Percentiles rank a stretch among this genome's conserved stretches.
Evolutionary conservation across 169 alveolate genomes (phyloP).

Genomic region (Eimeria necatrix): DNA sequence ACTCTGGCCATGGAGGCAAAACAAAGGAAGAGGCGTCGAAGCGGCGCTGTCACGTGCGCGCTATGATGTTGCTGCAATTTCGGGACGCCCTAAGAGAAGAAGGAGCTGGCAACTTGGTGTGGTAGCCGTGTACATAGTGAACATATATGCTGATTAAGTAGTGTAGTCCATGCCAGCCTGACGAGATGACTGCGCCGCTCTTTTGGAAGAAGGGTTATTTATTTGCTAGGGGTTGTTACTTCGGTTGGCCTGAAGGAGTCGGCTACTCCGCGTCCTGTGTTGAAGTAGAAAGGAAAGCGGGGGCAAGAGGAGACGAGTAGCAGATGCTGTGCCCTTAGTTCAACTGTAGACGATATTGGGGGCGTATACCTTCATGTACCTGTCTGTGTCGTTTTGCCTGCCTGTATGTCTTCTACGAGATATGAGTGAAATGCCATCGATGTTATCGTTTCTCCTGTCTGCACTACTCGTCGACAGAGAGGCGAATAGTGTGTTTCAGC

Average conservation of each 20-base stretch:
- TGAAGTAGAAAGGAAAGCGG: background rate
- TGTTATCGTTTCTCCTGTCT: slow-evolving; percentile 11
- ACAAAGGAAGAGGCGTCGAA: slow-evolving; percentile 24
- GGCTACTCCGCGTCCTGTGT: background rate
- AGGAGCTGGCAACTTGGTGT: slow-evolving; percentile 5
- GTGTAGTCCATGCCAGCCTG: background rate
- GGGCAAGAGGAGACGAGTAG: background rate
- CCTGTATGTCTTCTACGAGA: slow-evolving; percentile 30
- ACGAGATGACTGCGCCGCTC: too few relatives aligned
- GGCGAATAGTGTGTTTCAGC: background rate
- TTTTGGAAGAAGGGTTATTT: too few relatives aligned
- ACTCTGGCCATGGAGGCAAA: background rate
- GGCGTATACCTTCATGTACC: background rate
- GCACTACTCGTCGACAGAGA: slow-evolving; percentile 22
- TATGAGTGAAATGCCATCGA: background rate
- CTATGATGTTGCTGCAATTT: background rate
- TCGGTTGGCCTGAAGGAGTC: background rate
- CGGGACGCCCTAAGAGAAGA: slow-evolving; percentile 36
- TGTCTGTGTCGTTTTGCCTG: slow-evolving; percentile 33
- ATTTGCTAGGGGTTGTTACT: too few relatives aligned
- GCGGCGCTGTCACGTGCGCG: background rate
- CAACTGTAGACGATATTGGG: background rate
- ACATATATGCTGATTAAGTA: background rate
- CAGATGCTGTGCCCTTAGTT: background rate
- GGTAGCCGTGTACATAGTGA: background rate